These are phyloP conservation scores for Tephrocybe rancida DNA, from an alignment of 768 basidiomycete genomes.

Conservation along the genomic window DNA sequence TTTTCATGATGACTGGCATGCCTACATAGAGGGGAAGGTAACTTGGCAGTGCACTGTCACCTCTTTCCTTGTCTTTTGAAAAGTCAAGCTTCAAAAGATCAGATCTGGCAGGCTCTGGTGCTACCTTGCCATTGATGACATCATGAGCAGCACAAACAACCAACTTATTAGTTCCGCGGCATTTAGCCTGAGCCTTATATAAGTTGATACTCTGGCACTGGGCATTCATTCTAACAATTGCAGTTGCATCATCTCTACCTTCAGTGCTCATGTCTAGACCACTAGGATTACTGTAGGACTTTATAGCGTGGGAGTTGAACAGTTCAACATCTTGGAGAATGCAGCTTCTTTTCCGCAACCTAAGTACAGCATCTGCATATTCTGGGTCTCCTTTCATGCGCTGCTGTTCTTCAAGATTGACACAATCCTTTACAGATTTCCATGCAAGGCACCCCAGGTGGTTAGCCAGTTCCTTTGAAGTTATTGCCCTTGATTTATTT, in stretches of 20 bases:
- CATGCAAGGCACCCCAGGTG: neutral
- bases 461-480: slow-evolving; percentile 2
- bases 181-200: slow-evolving; percentile 1
- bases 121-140: neutral
- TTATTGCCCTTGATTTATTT: slow-evolving; percentile 16
- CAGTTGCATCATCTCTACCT: neutral
- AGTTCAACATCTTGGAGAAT: slow-evolving; percentile 18
- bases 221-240: slow-evolving; percentile 1
- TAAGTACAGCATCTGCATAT: neutral
- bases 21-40: slow-evolving; percentile 24
- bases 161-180: neutral
- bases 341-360: slow-evolving; percentile 32
- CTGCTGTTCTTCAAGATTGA: slow-evolving; percentile 4
- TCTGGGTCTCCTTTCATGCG: slow-evolving; percentile 3
- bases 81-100: neutral
- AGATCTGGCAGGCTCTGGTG: neutral
- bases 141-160: neutral
- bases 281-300: slow-evolving; percentile 9
- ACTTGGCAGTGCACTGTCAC: slow-evolving; percentile 18
- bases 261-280: slow-evolving; percentile 14
- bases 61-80: neutral
- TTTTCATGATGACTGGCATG: slow-evolving; percentile 30
- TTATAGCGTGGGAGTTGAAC: neutral
- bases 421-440: neutral
- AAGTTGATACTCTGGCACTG: slow-evolving; percentile 1